phyloP scores from a whole-genome alignment of 352 stramenopile species.

The Phytophthora tubulina region DNA sequence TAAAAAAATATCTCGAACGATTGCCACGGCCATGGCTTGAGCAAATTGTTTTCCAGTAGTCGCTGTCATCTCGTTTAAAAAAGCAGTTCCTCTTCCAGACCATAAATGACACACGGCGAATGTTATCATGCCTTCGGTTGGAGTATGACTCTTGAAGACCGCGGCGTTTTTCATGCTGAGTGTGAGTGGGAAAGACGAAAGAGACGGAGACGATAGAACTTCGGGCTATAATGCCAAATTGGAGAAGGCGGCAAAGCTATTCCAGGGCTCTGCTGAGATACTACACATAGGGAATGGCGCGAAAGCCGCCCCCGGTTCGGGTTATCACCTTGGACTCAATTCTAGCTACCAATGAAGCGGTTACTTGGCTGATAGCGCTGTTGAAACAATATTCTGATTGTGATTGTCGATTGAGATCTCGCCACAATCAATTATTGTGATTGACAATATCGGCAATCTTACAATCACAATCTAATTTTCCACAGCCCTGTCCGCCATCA shows the following conservation, averaged over 20 bases:
- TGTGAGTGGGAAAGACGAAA: not conserved
- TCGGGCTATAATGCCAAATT: not conserved
- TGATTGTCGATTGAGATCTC: not conserved
- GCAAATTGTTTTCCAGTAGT: slow-evolving; percentile 4
- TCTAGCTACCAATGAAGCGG: not conserved
- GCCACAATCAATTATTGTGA: slow-evolving; percentile 20
- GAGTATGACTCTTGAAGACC: not conserved
- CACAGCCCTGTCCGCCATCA: not conserved
- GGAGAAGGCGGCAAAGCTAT: not conserved
- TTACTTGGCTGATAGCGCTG: not conserved
- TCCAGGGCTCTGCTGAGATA: no score
- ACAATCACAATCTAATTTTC: slow-evolving; percentile 21
- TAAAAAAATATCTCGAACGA: slow-evolving; percentile 16
- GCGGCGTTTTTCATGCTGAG: slow-evolving; percentile 4
- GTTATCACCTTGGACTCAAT: not conserved
- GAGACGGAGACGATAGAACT: not conserved
- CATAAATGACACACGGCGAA: slow-evolving; percentile 1
- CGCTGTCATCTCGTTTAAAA: slow-evolving; percentile 12
- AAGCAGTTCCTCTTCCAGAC: not conserved
- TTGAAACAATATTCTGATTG: not conserved
- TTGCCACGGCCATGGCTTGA: slow-evolving; percentile 11
- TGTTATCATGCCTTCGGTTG: not conserved
- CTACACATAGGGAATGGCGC: not conserved
- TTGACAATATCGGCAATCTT: slow-evolving; percentile 18
- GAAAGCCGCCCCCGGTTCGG: not conserved